Evolutionary conservation across 2,329 filamentous ascomycete genomes (phyloP), one percentile per base, ranked within the genome.

Genomic region (Chaetomium strumarium): DNA sequence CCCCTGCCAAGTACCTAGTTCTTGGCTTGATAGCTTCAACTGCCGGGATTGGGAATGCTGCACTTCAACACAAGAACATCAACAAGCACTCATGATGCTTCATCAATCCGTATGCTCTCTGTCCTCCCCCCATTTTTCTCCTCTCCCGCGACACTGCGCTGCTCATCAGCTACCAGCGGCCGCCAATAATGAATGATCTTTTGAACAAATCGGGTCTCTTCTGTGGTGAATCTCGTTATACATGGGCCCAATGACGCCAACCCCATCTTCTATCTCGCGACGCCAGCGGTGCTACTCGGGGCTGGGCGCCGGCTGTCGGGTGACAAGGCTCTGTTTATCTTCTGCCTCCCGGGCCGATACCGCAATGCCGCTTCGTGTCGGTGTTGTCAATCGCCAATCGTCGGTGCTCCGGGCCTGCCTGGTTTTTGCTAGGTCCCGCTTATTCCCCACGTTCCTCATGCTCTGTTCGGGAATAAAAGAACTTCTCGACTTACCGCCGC

Each of bases 391-490:
- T 24, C 24, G 11, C 45, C 36, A 41, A 43, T 46, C 38, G 42
- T 33, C 31, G 14, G 5, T 30, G 45, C 12, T 5, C 45, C 41
- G 33, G 39, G 37, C 33, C 20, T 20, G 7, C 13, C 17, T 12
- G 36, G 36, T 49, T 31, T 16, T 31, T 29, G 36, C 33, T n/a
- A 8, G 41, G 53, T 52, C 49, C 53, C 46, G 53, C 53, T 52
- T 52, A 47, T 52, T 52, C 46, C 34, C 53, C 49, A 52, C 53
- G 49, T 2, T 19, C 10, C 41, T 49, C 41, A 38, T 41, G 45
- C 14, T 52, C 52, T 52, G 37, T 19, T 50, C 53, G 49, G 53
- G 45, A 49, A 52, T 55, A 50, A 49, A 29, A 29, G 16, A 46
- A 49, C 30, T 29, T 49, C 29, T 6, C 17, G 9, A n/a, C 30